Evolutionary conservation across 108 stramenopile genomes (phyloP).

Genomic region (Asterionellopsis glacialis): DNA sequence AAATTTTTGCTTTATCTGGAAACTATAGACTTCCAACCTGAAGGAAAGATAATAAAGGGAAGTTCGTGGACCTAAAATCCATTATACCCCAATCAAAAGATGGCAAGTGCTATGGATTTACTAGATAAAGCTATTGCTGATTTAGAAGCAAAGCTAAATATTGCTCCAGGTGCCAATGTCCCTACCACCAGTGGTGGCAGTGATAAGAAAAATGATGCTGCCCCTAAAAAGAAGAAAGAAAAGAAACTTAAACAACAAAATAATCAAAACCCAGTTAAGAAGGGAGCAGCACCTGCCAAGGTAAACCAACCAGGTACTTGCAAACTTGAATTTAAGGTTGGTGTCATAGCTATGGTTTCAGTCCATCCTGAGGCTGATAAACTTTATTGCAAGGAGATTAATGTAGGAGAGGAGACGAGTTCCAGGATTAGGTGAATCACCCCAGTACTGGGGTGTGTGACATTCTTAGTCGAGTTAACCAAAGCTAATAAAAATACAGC

Average conservation of each 20-base stretch:
- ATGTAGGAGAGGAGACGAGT: constrained; percentile 86
- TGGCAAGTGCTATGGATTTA: constrained; percentile 41
- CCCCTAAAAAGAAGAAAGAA: constrained; percentile 59
- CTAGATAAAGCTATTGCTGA: constrained; percentile 74
- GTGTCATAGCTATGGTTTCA: constrained; percentile 90
- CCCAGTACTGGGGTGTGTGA: too few relatives aligned
- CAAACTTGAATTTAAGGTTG: constrained; percentile 88
- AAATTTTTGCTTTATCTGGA: too few relatives aligned
- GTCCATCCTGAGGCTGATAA: constrained; percentile 95
- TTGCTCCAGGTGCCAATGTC: constrained; percentile 40
- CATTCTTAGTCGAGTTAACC: too few relatives aligned
- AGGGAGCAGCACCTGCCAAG: constrained; percentile 13
- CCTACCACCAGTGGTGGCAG: constrained; percentile 14
- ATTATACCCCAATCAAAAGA: neutral
- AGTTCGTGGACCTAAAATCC: too few relatives aligned
- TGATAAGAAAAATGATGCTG: constrained; percentile 13
- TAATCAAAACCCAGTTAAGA: constrained; percentile 14
- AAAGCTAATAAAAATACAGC: too few relatives aligned
- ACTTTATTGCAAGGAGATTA: constrained; percentile 97
- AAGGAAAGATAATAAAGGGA: too few relatives aligned
- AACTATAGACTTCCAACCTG: too few relatives aligned
- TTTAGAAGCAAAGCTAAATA: constrained; percentile 70
- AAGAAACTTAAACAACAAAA: constrained; percentile 17
- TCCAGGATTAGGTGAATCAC: too few relatives aligned
- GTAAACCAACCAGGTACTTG: constrained; percentile 73